A percentile compares a stretch with the other conserved stretches of the same genome.
phyloP scores from a whole-genome alignment of 805 yeast species.

The Lipomyces anomalus region DNA sequence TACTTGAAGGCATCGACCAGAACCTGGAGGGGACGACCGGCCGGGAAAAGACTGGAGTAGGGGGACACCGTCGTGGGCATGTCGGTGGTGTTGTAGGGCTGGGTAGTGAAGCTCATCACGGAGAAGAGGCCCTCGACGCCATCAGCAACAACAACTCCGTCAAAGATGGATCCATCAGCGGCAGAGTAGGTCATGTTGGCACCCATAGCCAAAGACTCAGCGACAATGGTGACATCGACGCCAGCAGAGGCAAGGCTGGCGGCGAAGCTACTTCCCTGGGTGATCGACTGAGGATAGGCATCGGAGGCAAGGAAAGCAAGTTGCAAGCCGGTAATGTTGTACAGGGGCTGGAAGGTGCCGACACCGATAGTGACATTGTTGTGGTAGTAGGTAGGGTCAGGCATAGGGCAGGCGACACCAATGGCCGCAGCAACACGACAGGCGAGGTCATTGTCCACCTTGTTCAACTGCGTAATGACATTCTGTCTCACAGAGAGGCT shows the following conservation, averaged over 20 bases:
- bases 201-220: constrained; percentile 2
- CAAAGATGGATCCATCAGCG: constrained; percentile 1
- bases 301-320: constrained; percentile 3
- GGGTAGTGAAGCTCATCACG: constrained; percentile 2
- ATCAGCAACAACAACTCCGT: constrained; percentile 2
- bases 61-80: constrained; percentile 1
- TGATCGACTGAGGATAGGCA: constrained; percentile 1
- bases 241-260: constrained; percentile 1
- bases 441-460: not conserved
- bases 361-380: constrained; percentile 1
- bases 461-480: not conserved
- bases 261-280: constrained; percentile 2
- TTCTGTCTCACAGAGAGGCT: constrained; percentile 1
- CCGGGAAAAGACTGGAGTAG: constrained; percentile 1
- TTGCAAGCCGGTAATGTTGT: constrained; percentile 2
- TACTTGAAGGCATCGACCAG: constrained; percentile 9
- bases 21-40: constrained; percentile 4
- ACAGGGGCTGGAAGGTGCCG: constrained; percentile 2
- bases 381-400: constrained; percentile 3
- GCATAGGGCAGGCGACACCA: not conserved
- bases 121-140: constrained; percentile 3
- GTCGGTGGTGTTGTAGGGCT: not conserved
- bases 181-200: constrained; percentile 2
- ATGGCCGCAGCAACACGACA: not conserved
- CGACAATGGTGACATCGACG: constrained; percentile 1